phyloP scores from a whole-genome alignment of 2,329 filamentous ascomycete species.

The Macroventuria anomochaeta region DNA sequence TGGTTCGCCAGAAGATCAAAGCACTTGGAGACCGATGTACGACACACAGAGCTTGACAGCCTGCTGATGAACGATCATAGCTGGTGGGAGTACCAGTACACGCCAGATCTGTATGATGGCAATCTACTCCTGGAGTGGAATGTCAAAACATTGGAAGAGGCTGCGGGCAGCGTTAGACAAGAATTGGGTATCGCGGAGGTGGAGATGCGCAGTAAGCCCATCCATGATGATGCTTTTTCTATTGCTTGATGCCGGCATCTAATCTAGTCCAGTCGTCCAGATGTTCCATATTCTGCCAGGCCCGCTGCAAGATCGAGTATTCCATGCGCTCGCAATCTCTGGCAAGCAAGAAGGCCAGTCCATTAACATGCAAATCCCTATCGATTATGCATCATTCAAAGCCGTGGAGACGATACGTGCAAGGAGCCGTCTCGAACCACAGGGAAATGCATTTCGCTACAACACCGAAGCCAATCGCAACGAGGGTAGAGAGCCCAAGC shows the following conservation, averaged over 20 bases:
- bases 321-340: conserved; percentile 70
- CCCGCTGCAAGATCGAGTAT: conserved; percentile 68
- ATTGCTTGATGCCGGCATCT: not conserved
- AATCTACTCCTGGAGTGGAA: conserved; percentile 54
- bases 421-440: conserved; percentile 24
- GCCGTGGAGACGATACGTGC: conserved; percentile 16
- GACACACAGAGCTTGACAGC: conserved; percentile 67
- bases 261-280: conserved; percentile 58
- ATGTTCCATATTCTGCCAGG: conserved; percentile 68
- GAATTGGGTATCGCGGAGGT: conserved; percentile 39
- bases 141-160: conserved; percentile 36
- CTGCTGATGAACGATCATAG: conserved; percentile 66
- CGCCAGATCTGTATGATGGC: conserved; percentile 61
- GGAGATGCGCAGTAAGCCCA: conserved; percentile 46
- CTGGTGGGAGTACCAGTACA: conserved; percentile 64
- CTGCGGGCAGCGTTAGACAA: conserved; percentile 28
- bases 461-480: conserved; percentile 10
- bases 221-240: not conserved
- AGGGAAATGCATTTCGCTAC: conserved; percentile 16
- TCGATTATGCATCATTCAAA: conserved; percentile 58
- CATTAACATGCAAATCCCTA: conserved; percentile 55
- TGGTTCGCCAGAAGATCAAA: conserved; percentile 67
- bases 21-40: conserved; percentile 58
- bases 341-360: conserved; percentile 51
- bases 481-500: conserved; percentile 8